These are phyloP conservation scores for Massospora cicadina DNA, from an alignment of 371 early-diverging fungal species.

Conservation along the genomic window DNA sequence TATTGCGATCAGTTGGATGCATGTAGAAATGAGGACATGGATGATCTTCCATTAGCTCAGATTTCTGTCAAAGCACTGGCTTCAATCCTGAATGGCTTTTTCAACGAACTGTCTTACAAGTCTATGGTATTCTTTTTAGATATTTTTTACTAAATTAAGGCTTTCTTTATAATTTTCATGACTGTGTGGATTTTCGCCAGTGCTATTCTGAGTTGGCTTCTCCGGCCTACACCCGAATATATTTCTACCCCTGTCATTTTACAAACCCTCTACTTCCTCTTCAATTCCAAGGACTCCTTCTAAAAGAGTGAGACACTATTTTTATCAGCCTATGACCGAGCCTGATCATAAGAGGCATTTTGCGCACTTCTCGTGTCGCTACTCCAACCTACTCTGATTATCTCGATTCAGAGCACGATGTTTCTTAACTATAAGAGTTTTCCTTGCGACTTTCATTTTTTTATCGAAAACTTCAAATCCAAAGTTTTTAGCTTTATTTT, in stretches of 20 bases:
- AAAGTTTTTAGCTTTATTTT: too few relatives aligned
- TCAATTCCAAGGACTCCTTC: not conserved
- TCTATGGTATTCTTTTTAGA: not conserved
- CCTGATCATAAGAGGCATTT: not conserved
- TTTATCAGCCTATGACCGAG: not conserved
- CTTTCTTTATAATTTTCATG: not conserved
- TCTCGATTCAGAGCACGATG: too few relatives aligned
- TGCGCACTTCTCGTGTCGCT: constrained; percentile 15
- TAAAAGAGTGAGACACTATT: not conserved
- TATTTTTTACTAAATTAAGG: not conserved
- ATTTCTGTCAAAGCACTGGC: not conserved
- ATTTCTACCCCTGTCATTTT: not conserved
- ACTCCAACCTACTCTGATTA: too few relatives aligned
- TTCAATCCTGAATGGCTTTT: not conserved
- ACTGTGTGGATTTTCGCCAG: not conserved
- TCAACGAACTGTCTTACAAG: not conserved
- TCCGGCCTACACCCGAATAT: not conserved
- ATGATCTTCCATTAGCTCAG: not conserved
- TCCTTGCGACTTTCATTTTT: too few relatives aligned
- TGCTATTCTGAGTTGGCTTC: not conserved
- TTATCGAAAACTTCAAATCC: too few relatives aligned
- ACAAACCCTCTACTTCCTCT: too few relatives aligned
- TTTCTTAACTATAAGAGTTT: too few relatives aligned
- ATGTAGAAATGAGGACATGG: not conserved
- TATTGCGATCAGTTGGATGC: not conserved